Percentiles rank a stretch among this genome's conserved stretches.
Conservation (phyloP, 345 rosid species). For the Camelina laxa region DNA sequence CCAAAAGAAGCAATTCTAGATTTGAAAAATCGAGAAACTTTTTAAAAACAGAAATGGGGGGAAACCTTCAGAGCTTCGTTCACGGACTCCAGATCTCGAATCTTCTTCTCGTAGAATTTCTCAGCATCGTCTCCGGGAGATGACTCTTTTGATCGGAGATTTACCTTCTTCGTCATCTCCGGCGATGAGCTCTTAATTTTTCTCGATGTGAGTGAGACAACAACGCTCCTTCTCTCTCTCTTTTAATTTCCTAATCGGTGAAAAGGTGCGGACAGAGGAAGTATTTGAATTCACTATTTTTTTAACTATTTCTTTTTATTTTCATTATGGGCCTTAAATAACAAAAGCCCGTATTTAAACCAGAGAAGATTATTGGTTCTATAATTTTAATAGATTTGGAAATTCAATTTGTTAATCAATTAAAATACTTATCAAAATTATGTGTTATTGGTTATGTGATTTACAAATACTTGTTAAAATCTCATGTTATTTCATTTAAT, state of each 20-base stretch:
- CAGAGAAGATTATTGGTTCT: too few species aligned
- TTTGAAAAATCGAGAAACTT: background rate
- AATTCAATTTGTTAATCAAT: too few species aligned
- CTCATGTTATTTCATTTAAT: too few species aligned
- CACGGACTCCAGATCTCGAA: slow-evolving; percentile 64
- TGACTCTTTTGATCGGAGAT: slow-evolving; percentile 61
- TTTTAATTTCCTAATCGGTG: background rate
- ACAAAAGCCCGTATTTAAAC: background rate
- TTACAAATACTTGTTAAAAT: too few species aligned
- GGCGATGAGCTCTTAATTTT: slow-evolving; percentile 16
- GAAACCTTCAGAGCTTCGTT: slow-evolving; percentile 57
- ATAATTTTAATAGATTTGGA: background rate
- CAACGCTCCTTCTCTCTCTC: slow-evolving; percentile 25
- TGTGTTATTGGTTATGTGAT: too few species aligned
- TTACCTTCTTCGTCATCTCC: slow-evolving; percentile 59
- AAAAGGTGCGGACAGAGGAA: background rate
- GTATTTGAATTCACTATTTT: background rate
- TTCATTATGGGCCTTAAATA: background rate
- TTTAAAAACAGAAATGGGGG: background rate
- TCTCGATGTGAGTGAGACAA: slow-evolving; percentile 4
- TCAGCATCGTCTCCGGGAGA: slow-evolving; percentile 43
- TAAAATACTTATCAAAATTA: too few species aligned
- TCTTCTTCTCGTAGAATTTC: slow-evolving; percentile 52
- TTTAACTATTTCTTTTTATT: too few species aligned
- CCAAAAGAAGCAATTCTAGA: background rate